Percentiles rank a stretch among this genome's conserved stretches.
Conservation (phyloP, 176 grass and related monocot genomes). For the Musa beccarii region DNA sequence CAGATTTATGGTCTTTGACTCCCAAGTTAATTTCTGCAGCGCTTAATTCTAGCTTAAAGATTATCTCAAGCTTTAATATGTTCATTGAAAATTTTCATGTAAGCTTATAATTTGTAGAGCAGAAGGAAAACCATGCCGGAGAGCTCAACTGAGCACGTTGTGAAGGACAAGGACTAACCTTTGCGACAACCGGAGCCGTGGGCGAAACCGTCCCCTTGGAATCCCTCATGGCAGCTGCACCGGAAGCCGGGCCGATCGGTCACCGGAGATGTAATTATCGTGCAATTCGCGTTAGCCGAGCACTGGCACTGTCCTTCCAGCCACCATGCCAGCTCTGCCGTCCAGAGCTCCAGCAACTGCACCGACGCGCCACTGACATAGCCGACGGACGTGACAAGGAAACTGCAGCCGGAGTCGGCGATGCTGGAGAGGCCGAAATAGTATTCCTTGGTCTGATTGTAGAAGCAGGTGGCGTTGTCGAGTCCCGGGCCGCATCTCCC, state of each 20-base stretch:
- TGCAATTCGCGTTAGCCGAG: neutral
- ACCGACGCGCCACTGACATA: neutral
- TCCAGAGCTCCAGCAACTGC: neutral
- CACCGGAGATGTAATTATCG: neutral
- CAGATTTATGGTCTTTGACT: no score
- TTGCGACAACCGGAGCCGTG: neutral
- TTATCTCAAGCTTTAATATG: no score
- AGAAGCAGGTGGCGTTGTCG: neutral
- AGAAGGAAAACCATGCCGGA: no score
- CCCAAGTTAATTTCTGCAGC: no score
- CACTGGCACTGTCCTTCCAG: neutral
- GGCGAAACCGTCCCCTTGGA: slow-evolving; percentile 3
- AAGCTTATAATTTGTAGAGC: no score
- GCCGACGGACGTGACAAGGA: neutral
- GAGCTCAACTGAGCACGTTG: no score
- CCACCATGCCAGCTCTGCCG: slow-evolving; percentile 9
- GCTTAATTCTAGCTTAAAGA: no score
- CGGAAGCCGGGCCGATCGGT: neutral
- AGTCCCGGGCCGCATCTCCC: neutral
- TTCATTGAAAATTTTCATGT: no score
- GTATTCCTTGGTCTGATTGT: no score
- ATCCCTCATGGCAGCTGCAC: neutral
- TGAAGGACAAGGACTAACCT: neutral
- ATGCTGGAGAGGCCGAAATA: neutral
- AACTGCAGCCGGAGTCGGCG: neutral